Evolutionary conservation across 2,329 filamentous ascomycete species (phyloP), one percentile per base, ranked within the genome.

Genomic region (Atkinsonella texensis): DNA sequence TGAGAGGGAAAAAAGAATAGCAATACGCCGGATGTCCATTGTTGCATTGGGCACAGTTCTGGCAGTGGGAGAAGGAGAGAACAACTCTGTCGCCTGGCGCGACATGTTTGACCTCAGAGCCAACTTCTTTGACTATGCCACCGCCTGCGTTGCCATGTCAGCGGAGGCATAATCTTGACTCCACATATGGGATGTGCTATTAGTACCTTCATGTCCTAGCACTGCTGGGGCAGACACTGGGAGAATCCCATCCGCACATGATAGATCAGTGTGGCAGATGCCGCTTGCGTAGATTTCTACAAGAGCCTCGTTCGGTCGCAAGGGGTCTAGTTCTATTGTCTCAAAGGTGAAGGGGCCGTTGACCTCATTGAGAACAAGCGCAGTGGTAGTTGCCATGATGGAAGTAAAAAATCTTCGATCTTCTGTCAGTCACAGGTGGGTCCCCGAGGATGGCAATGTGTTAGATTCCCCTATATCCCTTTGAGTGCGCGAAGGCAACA

Each of bases 181-280:
- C 6, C 13, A 35, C 2, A 5, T 35, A 3, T 4, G 10, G 2
- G 33, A 15, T 48, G n/a, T 41, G n/a, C 38, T 15, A n/a, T n/a
- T 8, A 15, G 15, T 42, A 49, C 47, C 47, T 39, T 49, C 38
- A 33, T 50, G 49, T 11, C 49, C 49, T 12, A 50, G 33, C 5
- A 50, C 49, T 17, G 49, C 49, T 17, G 49, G 49, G 13, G 28
- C 10, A 31, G 35, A 3, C 7, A 32, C 20, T 13, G 49, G 28
- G 1, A 51, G 20, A 12, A 41, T 35, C 7, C 49, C 49, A n/a
- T 32, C 4, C 9, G 49, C 43, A 18, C 20, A 41, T 15, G 43
- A 40, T 13, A 51, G n/a, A n/a, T 51, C 43, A 15, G 49, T 46
- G 35, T 50, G 49, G 23, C 49, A 50, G 42, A 50, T 17, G 33